Evolutionary conservation across 192 early-diverging fungal species (phyloP).

Genomic region (Piromyces finnis): DNA sequence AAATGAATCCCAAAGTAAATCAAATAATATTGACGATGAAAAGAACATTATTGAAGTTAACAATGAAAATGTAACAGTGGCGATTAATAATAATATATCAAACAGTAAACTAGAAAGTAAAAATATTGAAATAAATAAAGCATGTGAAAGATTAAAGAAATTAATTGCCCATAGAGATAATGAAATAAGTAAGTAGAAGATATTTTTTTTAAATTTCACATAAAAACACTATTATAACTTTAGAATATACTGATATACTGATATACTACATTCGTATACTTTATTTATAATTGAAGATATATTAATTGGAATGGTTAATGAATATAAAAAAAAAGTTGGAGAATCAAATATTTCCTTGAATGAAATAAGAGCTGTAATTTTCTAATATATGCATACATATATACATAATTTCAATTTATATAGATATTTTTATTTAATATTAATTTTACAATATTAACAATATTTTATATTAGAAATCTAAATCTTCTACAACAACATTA

Average conservation of each 20-base stretch:
- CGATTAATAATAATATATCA: neutral
- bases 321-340: slow-evolving; percentile 15
- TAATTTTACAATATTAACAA: neutral
- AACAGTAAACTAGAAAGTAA: neutral
- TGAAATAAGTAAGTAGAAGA: slow-evolving; percentile 32
- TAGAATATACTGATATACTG: too few species aligned
- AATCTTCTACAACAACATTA: neutral
- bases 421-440: too few species aligned
- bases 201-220: too few species aligned
- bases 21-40: neutral
- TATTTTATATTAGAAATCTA: neutral
- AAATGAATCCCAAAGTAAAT: neutral
- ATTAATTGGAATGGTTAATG: slow-evolving; percentile 27
- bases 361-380: slow-evolving; percentile 2
- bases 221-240: too few species aligned
- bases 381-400: neutral
- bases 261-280: too few species aligned
- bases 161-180: slow-evolving; percentile 30
- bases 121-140: neutral
- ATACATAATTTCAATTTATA: too few species aligned
- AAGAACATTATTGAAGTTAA: neutral
- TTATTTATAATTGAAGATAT: slow-evolving; percentile 10
- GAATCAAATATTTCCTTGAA: neutral
- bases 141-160: slow-evolving; percentile 3
- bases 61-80: neutral